These are phyloP conservation scores for Silene noctiflora DNA, from an alignment of 179 eudicot genomes.

Conservation along the genomic window DNA sequence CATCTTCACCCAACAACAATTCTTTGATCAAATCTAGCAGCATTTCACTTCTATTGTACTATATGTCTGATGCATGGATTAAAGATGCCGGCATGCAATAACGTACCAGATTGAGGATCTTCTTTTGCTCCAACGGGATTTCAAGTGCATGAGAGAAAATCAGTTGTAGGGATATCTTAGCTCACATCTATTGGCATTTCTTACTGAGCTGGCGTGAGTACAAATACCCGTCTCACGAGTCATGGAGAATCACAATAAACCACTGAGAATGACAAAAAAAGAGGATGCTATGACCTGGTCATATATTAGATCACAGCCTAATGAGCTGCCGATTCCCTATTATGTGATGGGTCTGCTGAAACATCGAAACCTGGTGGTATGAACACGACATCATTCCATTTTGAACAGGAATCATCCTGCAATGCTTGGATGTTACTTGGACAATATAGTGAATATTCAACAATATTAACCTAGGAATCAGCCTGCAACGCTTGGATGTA, in stretches of 20 bases:
- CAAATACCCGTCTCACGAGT: neutral
- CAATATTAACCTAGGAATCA: slow-evolving; percentile 9
- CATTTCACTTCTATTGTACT: too few relatives aligned
- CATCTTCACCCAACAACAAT: too few relatives aligned
- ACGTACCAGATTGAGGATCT: too few relatives aligned
- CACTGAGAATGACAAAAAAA: neutral
- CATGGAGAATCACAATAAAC: neutral
- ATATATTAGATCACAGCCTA: neutral
- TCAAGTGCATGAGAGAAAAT: too few relatives aligned
- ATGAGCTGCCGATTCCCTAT: slow-evolving; percentile 19
- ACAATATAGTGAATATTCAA: neutral
- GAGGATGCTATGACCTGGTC: neutral
- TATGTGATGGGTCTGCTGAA: slow-evolving; percentile 39
- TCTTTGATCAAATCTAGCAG: too few relatives aligned
- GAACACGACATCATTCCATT: slow-evolving; percentile 88
- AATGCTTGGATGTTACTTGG: slow-evolving; percentile 11
- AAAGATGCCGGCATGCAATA: too few relatives aligned
- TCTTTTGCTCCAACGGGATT: too few relatives aligned
- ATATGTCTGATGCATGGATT: too few relatives aligned
- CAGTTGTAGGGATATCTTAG: too few relatives aligned
- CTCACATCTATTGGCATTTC: too few relatives aligned
- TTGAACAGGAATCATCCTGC: slow-evolving; percentile 54
- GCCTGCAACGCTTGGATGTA: slow-evolving; percentile 36
- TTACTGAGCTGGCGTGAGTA: too few relatives aligned
- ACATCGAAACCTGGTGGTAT: slow-evolving; percentile 93